phyloP scores from a whole-genome alignment of 306 rosid species.

The Quercus glauca region DNA sequence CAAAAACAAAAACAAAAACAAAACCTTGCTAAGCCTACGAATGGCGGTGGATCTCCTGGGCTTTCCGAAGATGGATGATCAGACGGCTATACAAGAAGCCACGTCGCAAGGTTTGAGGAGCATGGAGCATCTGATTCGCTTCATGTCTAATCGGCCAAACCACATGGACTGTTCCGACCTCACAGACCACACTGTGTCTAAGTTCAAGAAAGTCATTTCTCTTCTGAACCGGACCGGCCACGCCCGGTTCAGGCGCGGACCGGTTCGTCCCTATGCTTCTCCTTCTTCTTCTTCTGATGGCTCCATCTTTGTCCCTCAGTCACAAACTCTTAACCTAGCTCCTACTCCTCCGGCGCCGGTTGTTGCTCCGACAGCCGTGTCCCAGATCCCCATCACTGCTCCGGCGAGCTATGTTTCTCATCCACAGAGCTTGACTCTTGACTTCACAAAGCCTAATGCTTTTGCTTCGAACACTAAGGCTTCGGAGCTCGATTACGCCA shows the following conservation, averaged over 20 bases:
- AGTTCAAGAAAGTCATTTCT: slow-evolving; percentile 66
- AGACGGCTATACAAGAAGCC: slow-evolving; percentile 72
- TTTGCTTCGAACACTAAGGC: slow-evolving; percentile 35
- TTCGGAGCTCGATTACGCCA: slow-evolving; percentile 56
- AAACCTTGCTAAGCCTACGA: not conserved
- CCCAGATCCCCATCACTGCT: slow-evolving; percentile 19
- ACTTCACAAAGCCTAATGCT: slow-evolving; percentile 60
- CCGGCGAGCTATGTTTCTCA: slow-evolving; percentile 40
- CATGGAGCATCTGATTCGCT: slow-evolving; percentile 63
- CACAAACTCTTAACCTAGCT: slow-evolving; percentile 13
- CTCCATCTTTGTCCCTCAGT: slow-evolving; percentile 17
- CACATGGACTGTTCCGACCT: slow-evolving; percentile 53
- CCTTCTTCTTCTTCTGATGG: slow-evolving; percentile 20
- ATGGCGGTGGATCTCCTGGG: slow-evolving; percentile 76
- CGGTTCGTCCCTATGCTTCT: slow-evolving; percentile 27
- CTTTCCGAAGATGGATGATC: slow-evolving; percentile 67
- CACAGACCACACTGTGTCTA: slow-evolving; percentile 63
- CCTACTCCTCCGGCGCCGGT: slow-evolving; percentile 35
- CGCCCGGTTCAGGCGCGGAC: slow-evolving; percentile 94
- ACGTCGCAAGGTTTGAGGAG: slow-evolving; percentile 72
- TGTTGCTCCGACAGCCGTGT: not conserved
- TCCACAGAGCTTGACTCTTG: slow-evolving; percentile 66
- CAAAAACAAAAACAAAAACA: too few relatives aligned
- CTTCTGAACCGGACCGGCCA: slow-evolving; percentile 76
- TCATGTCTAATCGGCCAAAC: slow-evolving; percentile 56